A percentile compares a stretch with the other conserved stretches of the same genome.
phyloP scores from a whole-genome alignment of 306 rosid species.

The Sicyos baderoa region DNA sequence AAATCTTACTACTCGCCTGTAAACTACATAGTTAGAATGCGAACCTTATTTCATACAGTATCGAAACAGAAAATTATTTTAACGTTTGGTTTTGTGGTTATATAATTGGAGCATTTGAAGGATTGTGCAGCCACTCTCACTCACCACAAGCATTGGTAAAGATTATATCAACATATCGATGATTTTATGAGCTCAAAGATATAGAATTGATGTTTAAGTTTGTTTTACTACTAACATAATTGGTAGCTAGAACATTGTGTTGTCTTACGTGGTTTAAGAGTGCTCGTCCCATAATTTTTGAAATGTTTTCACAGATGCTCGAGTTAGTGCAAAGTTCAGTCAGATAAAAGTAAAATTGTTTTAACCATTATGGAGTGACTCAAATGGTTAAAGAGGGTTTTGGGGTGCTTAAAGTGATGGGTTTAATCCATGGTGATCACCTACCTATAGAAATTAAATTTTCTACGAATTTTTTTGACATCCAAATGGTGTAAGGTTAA shows the following conservation, averaged over 20 bases:
- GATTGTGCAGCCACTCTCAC: neutral
- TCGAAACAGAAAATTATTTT: neutral
- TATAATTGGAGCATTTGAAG: constrained; percentile 10
- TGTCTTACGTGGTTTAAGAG: neutral
- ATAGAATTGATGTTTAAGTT: neutral
- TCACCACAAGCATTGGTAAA: neutral
- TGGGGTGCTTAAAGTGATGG: too few relatives aligned
- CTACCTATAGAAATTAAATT: too few relatives aligned
- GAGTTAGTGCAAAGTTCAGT: too few relatives aligned
- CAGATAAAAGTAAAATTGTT: too few relatives aligned
- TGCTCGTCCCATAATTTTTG: neutral
- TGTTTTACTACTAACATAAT: neutral
- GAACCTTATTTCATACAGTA: neutral
- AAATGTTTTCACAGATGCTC: too few relatives aligned
- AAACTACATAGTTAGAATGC: constrained; percentile 7
- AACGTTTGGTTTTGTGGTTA: neutral
- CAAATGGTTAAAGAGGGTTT: too few relatives aligned
- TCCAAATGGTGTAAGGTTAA: too few relatives aligned
- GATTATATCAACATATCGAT: neutral
- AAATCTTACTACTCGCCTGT: constrained; percentile 21
- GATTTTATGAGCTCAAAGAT: neutral
- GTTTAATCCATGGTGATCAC: too few relatives aligned
- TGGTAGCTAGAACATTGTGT: neutral
- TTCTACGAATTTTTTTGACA: too few relatives aligned
- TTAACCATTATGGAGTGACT: too few relatives aligned